Conservation (phyloP, 768 basidiomycete genomes). For the button mushroom (Agaricus bisporus) region DNA sequence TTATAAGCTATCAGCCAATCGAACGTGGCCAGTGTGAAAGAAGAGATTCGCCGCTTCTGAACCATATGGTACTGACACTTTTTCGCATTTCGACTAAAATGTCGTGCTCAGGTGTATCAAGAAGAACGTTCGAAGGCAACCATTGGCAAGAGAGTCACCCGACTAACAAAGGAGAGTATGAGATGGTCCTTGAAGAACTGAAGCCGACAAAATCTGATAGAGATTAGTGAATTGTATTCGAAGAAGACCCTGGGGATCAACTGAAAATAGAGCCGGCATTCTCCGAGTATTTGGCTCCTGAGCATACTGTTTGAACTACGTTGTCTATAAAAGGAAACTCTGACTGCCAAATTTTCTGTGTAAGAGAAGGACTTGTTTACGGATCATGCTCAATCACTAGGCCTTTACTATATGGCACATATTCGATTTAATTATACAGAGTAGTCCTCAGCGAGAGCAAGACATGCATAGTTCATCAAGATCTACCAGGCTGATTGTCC, state of each 20-base stretch:
- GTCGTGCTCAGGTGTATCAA: not conserved
- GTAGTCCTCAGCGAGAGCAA: not conserved
- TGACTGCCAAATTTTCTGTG: not conserved
- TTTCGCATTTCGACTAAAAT: not conserved
- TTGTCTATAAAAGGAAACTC: conserved; percentile 28
- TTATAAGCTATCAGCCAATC: conserved; percentile 1
- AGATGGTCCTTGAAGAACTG: not conserved
- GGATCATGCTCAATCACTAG: not conserved
- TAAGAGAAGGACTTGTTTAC: not conserved
- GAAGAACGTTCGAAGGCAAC: too few relatives aligned
- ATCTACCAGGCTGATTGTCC: conserved; percentile 6
- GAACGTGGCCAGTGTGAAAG: not conserved
- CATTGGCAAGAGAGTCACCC: too few relatives aligned
- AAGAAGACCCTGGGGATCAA: not conserved
- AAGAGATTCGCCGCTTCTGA: not conserved
- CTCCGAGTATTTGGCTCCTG: not conserved
- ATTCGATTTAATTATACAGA: not conserved
- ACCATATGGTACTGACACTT: conserved; percentile 5
- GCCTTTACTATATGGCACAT: not conserved
- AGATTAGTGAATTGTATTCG: not conserved
- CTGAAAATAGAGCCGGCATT: not conserved
- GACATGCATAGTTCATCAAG: not conserved
- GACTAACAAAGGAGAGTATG: not conserved
- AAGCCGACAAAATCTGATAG: not conserved
- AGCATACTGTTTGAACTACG: conserved; percentile 23